Evolutionary conservation across 169 alveolate species (phyloP).

Genomic region (Miamiensis avidus): DNA sequence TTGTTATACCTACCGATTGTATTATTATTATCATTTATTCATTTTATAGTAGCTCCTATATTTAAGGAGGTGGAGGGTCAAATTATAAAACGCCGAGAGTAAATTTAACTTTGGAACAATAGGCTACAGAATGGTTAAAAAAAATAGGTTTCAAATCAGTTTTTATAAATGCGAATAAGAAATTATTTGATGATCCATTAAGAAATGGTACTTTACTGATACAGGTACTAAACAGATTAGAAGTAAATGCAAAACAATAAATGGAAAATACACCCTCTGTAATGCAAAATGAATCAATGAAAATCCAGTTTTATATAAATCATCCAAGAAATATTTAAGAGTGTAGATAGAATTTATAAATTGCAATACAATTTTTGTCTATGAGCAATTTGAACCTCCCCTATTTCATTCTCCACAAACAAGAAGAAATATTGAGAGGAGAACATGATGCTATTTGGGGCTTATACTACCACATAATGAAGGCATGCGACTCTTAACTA

Average conservation of each 20-base stretch:
- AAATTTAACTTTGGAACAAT: not conserved
- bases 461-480: conserved; percentile 5
- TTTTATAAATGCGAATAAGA: not conserved
- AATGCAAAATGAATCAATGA: not conserved
- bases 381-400: not conserved
- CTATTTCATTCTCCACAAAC: not conserved
- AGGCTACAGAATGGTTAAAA: conserved; percentile 3
- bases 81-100: not conserved
- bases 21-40: no score
- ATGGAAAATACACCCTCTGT: no score
- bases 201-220: conserved; percentile 19
- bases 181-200: conserved; percentile 20
- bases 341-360: conserved; percentile 9
- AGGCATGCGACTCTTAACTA: no score
- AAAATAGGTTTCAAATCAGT: conserved; percentile 7
- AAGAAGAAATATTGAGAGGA: conserved; percentile 18
- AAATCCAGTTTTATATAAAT: not conserved
- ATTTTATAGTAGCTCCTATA: no score
- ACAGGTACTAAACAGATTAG: conserved; percentile 1
- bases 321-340: conserved; percentile 23
- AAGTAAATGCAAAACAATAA: not conserved
- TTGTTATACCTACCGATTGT: no score
- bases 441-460: conserved; percentile 26
- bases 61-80: not conserved
- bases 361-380: not conserved